These are phyloP conservation scores for Oryza australiensis DNA, from an alignment of 176 grass and related monocot genomes.

Conservation along the genomic window DNA sequence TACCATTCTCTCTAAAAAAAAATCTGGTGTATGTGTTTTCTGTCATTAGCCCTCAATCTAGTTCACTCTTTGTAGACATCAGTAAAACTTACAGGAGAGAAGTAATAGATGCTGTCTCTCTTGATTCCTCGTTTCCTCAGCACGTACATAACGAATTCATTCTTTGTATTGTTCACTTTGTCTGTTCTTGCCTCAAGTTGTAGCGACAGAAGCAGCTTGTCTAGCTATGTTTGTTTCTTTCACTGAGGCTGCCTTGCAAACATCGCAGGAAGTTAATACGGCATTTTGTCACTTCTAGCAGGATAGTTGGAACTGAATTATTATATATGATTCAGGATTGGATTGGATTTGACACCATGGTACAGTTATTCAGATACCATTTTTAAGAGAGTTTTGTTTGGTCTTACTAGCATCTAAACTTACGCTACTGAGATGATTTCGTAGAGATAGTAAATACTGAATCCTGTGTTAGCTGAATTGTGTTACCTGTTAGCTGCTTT, in stretches of 20 bases:
- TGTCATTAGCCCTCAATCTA: not conserved
- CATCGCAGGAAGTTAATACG: not conserved
- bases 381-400: not conserved
- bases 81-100: not conserved
- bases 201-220: not conserved
- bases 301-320: not conserved
- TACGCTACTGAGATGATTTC: not conserved
- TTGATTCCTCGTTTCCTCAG: constrained; percentile 11
- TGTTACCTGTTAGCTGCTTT: not conserved
- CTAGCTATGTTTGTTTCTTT: constrained; percentile 19
- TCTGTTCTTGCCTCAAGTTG: not conserved
- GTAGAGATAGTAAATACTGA: not conserved
- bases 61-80: not conserved
- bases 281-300: not conserved
- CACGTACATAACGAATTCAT: not conserved
- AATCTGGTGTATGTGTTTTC: not conserved
- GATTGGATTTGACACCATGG: not conserved
- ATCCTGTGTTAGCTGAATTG: not conserved
- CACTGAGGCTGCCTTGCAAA: constrained; percentile 32
- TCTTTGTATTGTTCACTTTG: not conserved
- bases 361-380: not conserved
- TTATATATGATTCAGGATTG: not conserved
- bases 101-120: not conserved
- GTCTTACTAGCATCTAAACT: not conserved
- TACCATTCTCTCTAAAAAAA: not conserved